Base-by-base conservation (phyloP, 805 yeast genomes). In the Kodamaea restingae region DNA sequence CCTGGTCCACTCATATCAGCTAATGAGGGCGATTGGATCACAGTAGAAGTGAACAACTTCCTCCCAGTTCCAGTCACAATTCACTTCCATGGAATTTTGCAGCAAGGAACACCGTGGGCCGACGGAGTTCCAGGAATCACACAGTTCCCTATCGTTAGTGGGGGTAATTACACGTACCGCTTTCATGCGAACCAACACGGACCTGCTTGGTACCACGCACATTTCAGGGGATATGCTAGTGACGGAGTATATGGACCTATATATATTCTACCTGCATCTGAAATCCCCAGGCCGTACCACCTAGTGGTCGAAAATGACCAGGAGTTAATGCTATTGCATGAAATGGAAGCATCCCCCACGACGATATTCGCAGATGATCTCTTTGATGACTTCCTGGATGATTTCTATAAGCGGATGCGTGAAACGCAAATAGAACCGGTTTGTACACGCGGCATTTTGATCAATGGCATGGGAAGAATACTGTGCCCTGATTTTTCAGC, bases 141-240 rank as follows among this genome's bases (percentile, higher is more conserved):
- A 6, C 80, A 76, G 45, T 67, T 75, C 38, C 72, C 76, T 2
- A 70, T 76, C n/a, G 54, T 54, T 5, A 65, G 71, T 7, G 76
- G 75, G 1, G 56, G 51, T 6, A 41, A 56, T 2, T 74, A 65
- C 51, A 55, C 61, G 1, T 73, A 76, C 45, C 50, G 57, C 30
- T 75, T 76, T 49, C 63, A 63, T 12, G 53, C 63, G 3, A 42
- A 34, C 34, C 76, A 71, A 39, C 52, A 59, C 20, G 82, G 82
- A 0, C 67, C 79, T 1, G 70, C 58, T 38, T 76, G 81, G 81
- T 76, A 75, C 51, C 82, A 76, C 45, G 65, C 78, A 4, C 81
- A 76, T 38, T 61, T 58, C 39, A 51, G 64, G 7, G 69, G 71
- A 2, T 76, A 75, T 45, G 61, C 68, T 39, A 59, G 70, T 24